Base-by-base conservation (phyloP, 495 filamentous ascomycete species). In the Aspergillus bertholletiae region DNA sequence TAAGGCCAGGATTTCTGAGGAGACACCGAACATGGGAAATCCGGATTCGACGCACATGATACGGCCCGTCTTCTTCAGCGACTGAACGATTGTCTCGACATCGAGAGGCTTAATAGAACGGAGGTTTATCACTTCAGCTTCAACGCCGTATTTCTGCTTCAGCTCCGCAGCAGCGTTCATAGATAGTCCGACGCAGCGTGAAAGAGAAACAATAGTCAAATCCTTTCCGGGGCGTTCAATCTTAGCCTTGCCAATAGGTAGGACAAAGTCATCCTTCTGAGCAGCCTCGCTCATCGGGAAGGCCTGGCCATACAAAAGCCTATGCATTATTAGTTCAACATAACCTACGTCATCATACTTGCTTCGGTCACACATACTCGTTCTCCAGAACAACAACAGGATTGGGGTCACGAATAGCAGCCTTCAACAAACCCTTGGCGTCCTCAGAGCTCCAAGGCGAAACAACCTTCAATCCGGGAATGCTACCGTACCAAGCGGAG, bases 221-320 rank as follows among this genome's bases (percentile, higher is more conserved):
- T 98, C 94, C 75, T 90, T 96, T 75, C 94, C 94, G 47, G 84
- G 81, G 54, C 94, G 90, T 80, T 98, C 94, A 63, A 98, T 88
- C 84, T 98, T 98, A 67, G 94, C 94, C 84, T 97, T 98, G 71
- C 94, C 94, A 67, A 98, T 85, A 49, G 94, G 94, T 48, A 98
- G 68, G 58, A 97, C 92, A 67, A 97, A 98, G 75, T 97, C 95
- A 71, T 87, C 86, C 73, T 87, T 90, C 76, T 96, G 94, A 43
- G 90, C 90, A 28, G 89, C 94, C 72, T 91, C 91, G 68, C 88
- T 94, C 92, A 98, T 96, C 54, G 90, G 91, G 81, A 98, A 98
- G 24, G 79, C 71, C 66, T 90, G 86, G 66, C 93, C 93, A 77
- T 98, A 98, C 62, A 98, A 80, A 60, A 98, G 82, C 70, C 84